phyloP scores from a whole-genome alignment of 352 stramenopile species.

The Peronospora belbahrii region DNA sequence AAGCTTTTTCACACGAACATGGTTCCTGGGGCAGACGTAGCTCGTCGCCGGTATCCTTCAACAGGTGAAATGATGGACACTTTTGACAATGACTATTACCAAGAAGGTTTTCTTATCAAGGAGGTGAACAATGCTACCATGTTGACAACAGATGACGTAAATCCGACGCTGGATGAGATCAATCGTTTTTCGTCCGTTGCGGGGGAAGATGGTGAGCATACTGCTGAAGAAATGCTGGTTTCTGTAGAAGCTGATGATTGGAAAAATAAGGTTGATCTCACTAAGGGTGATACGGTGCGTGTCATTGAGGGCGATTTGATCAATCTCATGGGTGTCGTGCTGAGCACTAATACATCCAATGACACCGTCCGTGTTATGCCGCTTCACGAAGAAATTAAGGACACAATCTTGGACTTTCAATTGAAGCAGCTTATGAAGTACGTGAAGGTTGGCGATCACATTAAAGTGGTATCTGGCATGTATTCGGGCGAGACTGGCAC shows the following conservation, averaged over 20 bases:
- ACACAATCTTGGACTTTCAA: slow-evolving; percentile 86
- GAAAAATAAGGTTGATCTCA: slow-evolving; percentile 87
- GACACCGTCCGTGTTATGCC: slow-evolving; percentile 86
- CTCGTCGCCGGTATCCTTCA: slow-evolving; percentile 57
- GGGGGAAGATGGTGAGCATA: slow-evolving; percentile 62
- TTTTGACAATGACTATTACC: slow-evolving; percentile 86
- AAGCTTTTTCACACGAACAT: slow-evolving; percentile 77
- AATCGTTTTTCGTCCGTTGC: slow-evolving; percentile 74
- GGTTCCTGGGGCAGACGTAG: slow-evolving; percentile 52
- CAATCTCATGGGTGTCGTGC: slow-evolving; percentile 86
- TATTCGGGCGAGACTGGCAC: slow-evolving; percentile 87
- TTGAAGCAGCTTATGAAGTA: slow-evolving; percentile 88
- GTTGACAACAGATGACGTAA: slow-evolving; percentile 79
- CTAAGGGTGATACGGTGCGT: slow-evolving; percentile 83
- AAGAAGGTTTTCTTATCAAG: slow-evolving; percentile 83
- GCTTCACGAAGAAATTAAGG: slow-evolving; percentile 87
- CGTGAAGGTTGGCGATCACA: slow-evolving; percentile 88
- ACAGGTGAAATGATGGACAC: slow-evolving; percentile 84
- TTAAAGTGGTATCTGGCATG: slow-evolving; percentile 86
- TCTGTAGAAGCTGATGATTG: slow-evolving; percentile 77
- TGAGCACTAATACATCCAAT: slow-evolving; percentile 84
- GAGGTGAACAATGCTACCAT: slow-evolving; percentile 85
- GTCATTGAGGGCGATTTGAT: slow-evolving; percentile 84
- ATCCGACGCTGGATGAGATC: slow-evolving; percentile 82
- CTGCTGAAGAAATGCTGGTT: slow-evolving; percentile 52